Conservation (phyloP, 192 early-diverging fungal genomes). For the Coemansia sp. region DNA sequence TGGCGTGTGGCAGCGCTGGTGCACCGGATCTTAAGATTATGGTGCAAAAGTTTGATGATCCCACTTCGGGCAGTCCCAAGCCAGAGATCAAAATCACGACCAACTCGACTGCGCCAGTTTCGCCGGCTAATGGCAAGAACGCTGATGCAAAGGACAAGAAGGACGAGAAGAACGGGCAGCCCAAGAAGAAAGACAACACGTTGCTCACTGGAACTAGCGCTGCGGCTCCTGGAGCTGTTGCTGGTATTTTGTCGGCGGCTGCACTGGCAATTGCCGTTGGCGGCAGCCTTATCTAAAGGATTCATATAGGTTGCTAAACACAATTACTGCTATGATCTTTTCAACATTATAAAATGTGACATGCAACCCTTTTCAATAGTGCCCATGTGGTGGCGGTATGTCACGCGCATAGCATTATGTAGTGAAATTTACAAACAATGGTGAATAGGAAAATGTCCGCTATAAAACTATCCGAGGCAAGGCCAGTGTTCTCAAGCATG, state of each 20-base stretch:
- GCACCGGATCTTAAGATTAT: constrained; percentile 53
- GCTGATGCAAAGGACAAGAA: constrained; percentile 21
- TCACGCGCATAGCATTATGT: background rate
- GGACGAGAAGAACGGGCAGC: constrained; percentile 18
- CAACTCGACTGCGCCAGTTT: background rate
- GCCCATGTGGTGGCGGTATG: background rate
- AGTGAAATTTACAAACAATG: constrained; percentile 2
- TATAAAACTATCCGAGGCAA: background rate
- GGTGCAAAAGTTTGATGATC: constrained; percentile 50
- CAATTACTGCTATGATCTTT: background rate
- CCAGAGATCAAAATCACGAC: constrained; percentile 14
- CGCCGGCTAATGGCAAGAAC: background rate
- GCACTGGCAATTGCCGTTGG: constrained; percentile 16
- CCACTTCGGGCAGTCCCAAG: constrained; percentile 40
- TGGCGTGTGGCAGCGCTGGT: constrained; percentile 35
- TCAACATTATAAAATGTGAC: background rate
- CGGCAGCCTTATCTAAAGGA: constrained; percentile 15
- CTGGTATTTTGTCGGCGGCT: constrained; percentile 12
- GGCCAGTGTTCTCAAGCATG: background rate
- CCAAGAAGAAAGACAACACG: constrained; percentile 41
- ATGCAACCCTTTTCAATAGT: background rate
- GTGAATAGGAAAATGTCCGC: background rate
- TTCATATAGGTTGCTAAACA: background rate
- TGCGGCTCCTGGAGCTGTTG: background rate
- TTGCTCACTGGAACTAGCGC: constrained; percentile 26